Base-by-base conservation (phyloP, 768 basidiomycete genomes). In the Trametopsis cervina region DNA sequence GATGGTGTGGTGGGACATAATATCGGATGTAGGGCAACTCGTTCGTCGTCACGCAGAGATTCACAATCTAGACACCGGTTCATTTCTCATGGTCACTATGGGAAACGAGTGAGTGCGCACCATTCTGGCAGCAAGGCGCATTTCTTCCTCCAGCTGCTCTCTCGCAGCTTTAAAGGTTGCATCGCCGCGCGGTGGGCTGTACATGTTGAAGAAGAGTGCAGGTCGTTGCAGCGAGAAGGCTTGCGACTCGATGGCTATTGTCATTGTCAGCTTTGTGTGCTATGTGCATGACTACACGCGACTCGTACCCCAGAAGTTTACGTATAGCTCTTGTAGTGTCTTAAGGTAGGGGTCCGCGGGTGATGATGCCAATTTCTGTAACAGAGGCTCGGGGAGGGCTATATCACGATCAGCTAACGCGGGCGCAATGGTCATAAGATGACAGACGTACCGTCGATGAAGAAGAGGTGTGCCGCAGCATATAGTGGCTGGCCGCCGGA, bases 21-120 rank as follows among this genome's bases (percentile, higher is more conserved):
- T 95, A 98, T 25, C 95, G 85, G 55, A 98, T 84, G 62, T 79
- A 85, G 0, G 96, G 96, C 59, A 84, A 89, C 63, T 99, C 96
- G 58, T 91, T 86, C 23, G 98, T 67, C 0, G 89, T 80, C 13
- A 96, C 85, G 64, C 93, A 90, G 3, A 94, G 67, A 57, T 97
- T 96, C 22, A 90, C 65, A 54, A 99, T 84, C 93, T 87, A 17
- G 11, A 15, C 15, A 17, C 23, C 38, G 20, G 36, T 15, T 9
- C 9, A 18, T 4, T 25, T 45, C 15, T 27, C 4, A 11, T 18
- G 24, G n/a, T n/a, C n/a, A n/a, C n/a, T n/a, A 17, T 18, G 10
- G 23, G 10, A 20, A 4, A 35, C 25, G 17, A 15, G 29, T 17
- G n/a, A 35, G 18, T 20, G 65, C 77, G 45, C 55, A 88, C 88